A percentile compares a stretch with the other conserved stretches of the same genome.
Evolutionary conservation across 2,329 filamentous ascomycete genomes (phyloP).

Genomic region (Parascedosporium putredinis): DNA sequence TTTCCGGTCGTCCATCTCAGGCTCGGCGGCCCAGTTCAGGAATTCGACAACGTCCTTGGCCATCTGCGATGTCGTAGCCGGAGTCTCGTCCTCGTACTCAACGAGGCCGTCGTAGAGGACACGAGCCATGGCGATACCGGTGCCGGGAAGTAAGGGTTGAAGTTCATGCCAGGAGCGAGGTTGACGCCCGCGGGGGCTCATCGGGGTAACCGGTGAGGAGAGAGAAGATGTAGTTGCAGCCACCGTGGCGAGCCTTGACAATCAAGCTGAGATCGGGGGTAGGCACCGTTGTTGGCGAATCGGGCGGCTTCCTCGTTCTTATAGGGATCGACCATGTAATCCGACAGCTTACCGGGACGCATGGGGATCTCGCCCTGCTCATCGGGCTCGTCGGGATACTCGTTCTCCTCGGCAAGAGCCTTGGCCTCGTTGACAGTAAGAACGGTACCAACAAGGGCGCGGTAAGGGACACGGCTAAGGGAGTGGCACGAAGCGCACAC

Average conservation of each 20-base stretch:
- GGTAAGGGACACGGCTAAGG: constrained; percentile 86
- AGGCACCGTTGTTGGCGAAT: constrained; percentile 94
- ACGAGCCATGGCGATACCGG: constrained; percentile 97
- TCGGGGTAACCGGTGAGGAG: constrained; percentile 96
- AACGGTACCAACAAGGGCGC: constrained; percentile 77
- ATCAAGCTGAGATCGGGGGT: constrained; percentile 97
- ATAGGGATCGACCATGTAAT: constrained; percentile 92
- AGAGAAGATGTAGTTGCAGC: constrained; percentile 97
- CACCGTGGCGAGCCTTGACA: constrained; percentile 93
- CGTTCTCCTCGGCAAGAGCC: constrained; percentile 91
- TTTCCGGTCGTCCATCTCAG: constrained; percentile 99
- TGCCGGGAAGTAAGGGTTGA: constrained; percentile 99
- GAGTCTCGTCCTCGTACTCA: constrained; percentile 94
- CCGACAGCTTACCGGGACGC: constrained; percentile 95
- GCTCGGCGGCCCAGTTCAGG: constrained; percentile 97
- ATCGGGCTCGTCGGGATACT: constrained; percentile 97
- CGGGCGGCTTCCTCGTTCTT: constrained; percentile 98
- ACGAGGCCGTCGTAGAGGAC: constrained; percentile 95
- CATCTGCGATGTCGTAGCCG: constrained; percentile 95
- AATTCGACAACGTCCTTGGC: constrained; percentile 99
- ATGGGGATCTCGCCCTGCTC: constrained; percentile 97
- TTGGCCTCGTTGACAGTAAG: constrained; percentile 98
- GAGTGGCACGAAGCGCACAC: constrained; percentile 98
- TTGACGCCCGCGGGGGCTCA: constrained; percentile 81
- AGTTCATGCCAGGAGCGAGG: constrained; percentile 87